These are phyloP conservation scores for Phalaenopsis equestris DNA, from an alignment of 106 monocot species.

Conservation along the genomic window DNA sequence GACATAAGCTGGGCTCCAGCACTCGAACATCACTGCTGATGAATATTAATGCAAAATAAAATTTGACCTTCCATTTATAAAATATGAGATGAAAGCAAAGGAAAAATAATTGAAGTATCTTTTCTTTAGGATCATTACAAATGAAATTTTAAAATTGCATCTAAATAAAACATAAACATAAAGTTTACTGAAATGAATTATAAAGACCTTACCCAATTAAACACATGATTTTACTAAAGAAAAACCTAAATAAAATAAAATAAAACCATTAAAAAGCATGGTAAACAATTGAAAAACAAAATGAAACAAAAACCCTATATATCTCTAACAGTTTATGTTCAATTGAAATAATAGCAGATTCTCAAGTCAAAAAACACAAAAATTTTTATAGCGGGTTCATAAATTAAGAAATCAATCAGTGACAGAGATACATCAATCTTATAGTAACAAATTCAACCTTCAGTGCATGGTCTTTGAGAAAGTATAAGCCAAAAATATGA, in stretches of 20 bases:
- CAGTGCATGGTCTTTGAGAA: not conserved
- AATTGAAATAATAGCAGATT: not conserved
- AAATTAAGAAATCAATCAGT: not conserved
- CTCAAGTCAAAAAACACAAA: not conserved
- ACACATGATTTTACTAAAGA: not conserved
- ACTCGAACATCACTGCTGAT: not conserved
- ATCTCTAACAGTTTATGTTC: no score
- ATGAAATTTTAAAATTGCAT: not conserved
- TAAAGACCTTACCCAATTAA: not conserved
- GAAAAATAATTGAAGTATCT: not conserved
- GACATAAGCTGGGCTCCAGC: not conserved
- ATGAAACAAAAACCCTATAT: no score
- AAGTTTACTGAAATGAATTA: not conserved
- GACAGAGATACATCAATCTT: not conserved
- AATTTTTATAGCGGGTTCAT: not conserved
- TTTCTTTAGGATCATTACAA: not conserved
- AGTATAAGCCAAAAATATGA: no score
- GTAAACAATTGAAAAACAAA: not conserved
- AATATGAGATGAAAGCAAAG: not conserved
- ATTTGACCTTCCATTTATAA: not conserved
- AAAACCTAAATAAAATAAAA: not conserved
- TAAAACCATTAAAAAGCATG: not conserved
- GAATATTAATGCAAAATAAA: slow-evolving; percentile 3
- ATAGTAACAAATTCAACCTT: not conserved
- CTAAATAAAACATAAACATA: not conserved